Conservation (phyloP, 441 rosid species). For the Erodium moschatum region DNA sequence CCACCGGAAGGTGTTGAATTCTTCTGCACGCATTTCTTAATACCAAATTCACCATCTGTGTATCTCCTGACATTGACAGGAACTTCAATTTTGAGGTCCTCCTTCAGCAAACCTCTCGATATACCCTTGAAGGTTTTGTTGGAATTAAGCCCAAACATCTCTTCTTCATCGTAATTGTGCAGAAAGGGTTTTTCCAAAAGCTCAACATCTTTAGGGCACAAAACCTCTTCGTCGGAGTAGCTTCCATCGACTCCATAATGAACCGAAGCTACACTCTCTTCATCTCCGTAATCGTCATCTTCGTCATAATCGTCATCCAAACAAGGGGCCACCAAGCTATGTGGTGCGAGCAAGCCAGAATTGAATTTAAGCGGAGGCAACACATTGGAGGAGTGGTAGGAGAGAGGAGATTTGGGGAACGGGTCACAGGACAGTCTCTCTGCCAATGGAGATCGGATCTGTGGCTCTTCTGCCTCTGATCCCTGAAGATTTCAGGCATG, state of each 20-base stretch:
- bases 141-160: conserved; percentile 26
- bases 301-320: conserved; percentile 21
- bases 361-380: conserved; percentile 58
- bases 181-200: conserved; percentile 24
- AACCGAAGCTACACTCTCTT: conserved; percentile 61
- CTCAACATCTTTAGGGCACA: conserved; percentile 16
- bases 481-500: conserved; percentile 26
- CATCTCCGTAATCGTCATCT: conserved; percentile 22
- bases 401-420: conserved; percentile 51
- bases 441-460: conserved; percentile 54
- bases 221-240: conserved; percentile 31
- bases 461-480: conserved; percentile 38
- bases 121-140: conserved; percentile 24
- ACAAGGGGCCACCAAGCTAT: conserved; percentile 29
- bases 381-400: conserved; percentile 36
- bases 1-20: conserved; percentile 32
- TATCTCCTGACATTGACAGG: conserved; percentile 48
- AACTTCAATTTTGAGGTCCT: conserved; percentile 63
- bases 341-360: conserved; percentile 43
- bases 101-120: conserved; percentile 44
- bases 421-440: conserved; percentile 37
- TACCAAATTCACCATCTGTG: conserved; percentile 41
- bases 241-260: conserved; percentile 30
- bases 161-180: conserved; percentile 30
- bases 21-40: conserved; percentile 22